Percentiles rank a stretch among this genome's conserved stretches.
These are phyloP conservation scores for Nicotiana undulata DNA, from an alignment of 257 asterid genomes.

Conservation along the genomic window DNA sequence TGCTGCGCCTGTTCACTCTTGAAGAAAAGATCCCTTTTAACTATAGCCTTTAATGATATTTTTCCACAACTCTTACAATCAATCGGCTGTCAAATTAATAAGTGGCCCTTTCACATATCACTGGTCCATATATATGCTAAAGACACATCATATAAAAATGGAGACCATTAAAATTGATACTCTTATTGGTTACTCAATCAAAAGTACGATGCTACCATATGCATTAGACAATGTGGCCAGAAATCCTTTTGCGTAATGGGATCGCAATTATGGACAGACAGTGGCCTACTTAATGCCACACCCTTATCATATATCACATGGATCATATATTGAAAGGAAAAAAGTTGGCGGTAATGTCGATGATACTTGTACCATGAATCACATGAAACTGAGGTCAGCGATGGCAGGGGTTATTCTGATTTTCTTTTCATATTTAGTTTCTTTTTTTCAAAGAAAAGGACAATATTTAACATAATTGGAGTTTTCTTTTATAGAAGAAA, in stretches of 20 bases:
- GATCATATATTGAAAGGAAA: neutral
- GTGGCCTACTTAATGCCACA: neutral
- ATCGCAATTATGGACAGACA: neutral
- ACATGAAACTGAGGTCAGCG: neutral
- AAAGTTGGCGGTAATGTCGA: neutral
- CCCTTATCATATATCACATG: constrained; percentile 6
- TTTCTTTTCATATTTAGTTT: no score
- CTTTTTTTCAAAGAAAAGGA: no score
- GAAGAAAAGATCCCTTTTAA: neutral
- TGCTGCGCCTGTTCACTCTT: neutral
- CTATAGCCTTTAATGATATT: neutral
- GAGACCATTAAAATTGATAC: neutral
- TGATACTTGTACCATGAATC: neutral
- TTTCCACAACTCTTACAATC: neutral
- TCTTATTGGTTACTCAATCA: constrained; percentile 1
- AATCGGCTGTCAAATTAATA: neutral
- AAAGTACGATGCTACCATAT: neutral
- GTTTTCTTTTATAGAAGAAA: no score
- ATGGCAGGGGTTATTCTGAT: no score
- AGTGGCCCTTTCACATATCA: neutral
- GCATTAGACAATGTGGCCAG: constrained; percentile 1
- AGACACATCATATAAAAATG: neutral
- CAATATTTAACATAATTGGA: no score
- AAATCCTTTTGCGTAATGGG: neutral
- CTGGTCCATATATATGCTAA: neutral